Percentiles rank a stretch among this genome's conserved stretches.
Conservation (phyloP, 2,329 filamentous ascomycete genomes). For the Colletotrichum lupini region DNA sequence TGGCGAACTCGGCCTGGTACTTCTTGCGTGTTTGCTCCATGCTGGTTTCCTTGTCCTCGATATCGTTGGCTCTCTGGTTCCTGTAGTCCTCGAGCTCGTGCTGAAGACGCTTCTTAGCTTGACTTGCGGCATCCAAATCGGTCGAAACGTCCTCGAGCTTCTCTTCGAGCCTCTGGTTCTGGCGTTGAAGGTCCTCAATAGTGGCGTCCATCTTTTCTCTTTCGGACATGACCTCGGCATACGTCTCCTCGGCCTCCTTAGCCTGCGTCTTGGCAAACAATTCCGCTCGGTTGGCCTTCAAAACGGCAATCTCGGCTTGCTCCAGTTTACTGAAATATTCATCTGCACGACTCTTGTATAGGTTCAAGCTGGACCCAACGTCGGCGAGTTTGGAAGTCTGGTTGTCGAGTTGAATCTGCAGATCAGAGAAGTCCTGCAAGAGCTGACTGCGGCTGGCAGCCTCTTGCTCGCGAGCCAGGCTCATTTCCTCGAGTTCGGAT, state of each 20-base stretch:
- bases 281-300: conserved; percentile 91
- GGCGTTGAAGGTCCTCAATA: conserved; percentile 90
- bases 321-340: conserved; percentile 98
- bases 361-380: conserved; percentile 81
- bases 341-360: conserved; percentile 93
- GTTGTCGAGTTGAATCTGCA: conserved; percentile 92
- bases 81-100: conserved; percentile 98
- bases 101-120: conserved; percentile 93
- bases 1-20: conserved; percentile 93
- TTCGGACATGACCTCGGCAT: conserved; percentile 89
- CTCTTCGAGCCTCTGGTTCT: conserved; percentile 91
- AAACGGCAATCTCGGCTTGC: conserved; percentile 93
- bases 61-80: conserved; percentile 92
- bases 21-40: conserved; percentile 98
- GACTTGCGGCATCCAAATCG: conserved; percentile 84
- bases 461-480: conserved; percentile 84
- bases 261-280: conserved; percentile 93
- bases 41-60: conserved; percentile 95
- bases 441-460: conserved; percentile 87
- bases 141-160: conserved; percentile 91
- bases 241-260: conserved; percentile 90
- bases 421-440: conserved; percentile 89
- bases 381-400: conserved; percentile 89
- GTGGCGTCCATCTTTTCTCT: conserved; percentile 88
- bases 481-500: conserved; percentile 86